Base-by-base conservation (phyloP, 2,329 filamentous ascomycete genomes). In the Aspergillus spinulosporus region DNA sequence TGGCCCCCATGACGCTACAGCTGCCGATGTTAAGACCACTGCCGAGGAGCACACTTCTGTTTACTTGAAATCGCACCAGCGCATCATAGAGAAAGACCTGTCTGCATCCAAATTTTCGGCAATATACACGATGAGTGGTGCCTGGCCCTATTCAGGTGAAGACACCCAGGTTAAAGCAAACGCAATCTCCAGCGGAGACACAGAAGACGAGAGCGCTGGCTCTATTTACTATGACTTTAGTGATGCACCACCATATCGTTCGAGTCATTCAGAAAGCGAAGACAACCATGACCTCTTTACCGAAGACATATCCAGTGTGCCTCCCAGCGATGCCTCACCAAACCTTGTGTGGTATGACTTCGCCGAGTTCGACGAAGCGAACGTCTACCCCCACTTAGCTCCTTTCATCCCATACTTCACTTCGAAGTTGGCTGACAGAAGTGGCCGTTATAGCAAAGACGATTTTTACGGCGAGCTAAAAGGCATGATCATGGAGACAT, bases 401-500 rank as follows among this genome's bases (percentile, higher is more conserved):
- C 58, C 60, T 3, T 65, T 72, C 14, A 44, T 66, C 7, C 60
- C 64, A 1, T 66, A 63, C 56, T 67, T 71, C 52, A 52, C 58
- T 14, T 26, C 49, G 4, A 72, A 71, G 48, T 60, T 72, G 32
- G 48, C 57, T 32, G 56, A 67, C 12, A 45, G 56, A 12, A 58
- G 50, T 14, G 58, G 60, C 3, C 56, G 44, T 1, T 72, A 72
- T 36, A 68, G 60, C 1, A 7, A 44, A 5, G 50, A 66, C 5
- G 67, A 72, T 48, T 45, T 70, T n/a, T 34, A 50, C 4, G 39
- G 26, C 5, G 70, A 73, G 48, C 54, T 72, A 2, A 52, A 57
- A 1, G 68, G 70, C 7, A 58, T 73, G 14, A 36, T 72, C 3
- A 52, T 69, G 43, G 68, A 71, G 54, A 59, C 62, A 5, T 67